Percentiles rank a stretch among this genome's conserved stretches.
phyloP scores from a whole-genome alignment of 1,284 basidiomycete genomes.

The Trametes polyzona region DNA sequence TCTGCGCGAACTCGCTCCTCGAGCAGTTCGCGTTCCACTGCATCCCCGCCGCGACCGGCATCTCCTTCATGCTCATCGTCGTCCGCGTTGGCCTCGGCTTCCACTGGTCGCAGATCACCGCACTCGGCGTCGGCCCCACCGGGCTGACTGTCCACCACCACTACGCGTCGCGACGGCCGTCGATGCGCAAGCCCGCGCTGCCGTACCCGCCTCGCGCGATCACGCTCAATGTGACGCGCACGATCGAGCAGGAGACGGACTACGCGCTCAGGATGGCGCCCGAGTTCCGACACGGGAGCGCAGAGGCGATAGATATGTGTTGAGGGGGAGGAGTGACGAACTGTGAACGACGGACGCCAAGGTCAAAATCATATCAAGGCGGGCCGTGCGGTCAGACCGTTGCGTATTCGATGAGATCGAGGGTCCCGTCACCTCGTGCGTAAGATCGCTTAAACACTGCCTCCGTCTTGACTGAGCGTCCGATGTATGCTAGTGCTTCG shows the following conservation, averaged over 20 bases:
- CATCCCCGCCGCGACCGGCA: conserved; percentile 23
- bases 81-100: conserved; percentile 24
- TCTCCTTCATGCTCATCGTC: conserved; percentile 27
- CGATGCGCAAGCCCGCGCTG: conserved; percentile 1
- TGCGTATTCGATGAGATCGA: too few relatives aligned
- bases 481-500: too few relatives aligned
- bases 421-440: too few relatives aligned
- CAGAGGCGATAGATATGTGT: background rate
- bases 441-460: too few relatives aligned
- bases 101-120: conserved; percentile 16
- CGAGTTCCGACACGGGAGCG: background rate
- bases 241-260: conserved; percentile 22
- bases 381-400: too few relatives aligned
- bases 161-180: background rate
- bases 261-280: conserved; percentile 15
- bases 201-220: conserved; percentile 15
- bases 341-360: too few relatives aligned
- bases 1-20: conserved; percentile 14
- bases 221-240: conserved; percentile 18
- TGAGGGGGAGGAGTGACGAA: background rate
- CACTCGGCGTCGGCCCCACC: background rate
- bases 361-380: too few relatives aligned
- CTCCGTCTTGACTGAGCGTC: too few relatives aligned
- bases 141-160: background rate
- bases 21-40: conserved; percentile 19